Evolutionary conservation across 1,284 basidiomycete species (phyloP), one percentile per base, ranked within the genome.

Genomic region (Waitea zeae): DNA sequence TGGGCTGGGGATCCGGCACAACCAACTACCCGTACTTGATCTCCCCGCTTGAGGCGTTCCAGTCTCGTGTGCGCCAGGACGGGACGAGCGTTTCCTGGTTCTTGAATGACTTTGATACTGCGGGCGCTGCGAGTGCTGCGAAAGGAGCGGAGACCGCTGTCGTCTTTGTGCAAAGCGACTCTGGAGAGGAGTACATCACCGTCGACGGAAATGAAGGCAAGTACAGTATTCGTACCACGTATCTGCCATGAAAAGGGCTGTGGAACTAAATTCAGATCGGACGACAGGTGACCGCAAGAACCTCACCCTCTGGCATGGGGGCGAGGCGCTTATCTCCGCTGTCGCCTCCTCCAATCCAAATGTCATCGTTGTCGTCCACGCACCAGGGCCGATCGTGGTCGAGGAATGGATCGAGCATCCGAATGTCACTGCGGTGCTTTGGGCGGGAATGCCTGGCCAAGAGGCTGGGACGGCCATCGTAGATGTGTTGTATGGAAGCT

Each of bases 331-430:
- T 17, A 62, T 79, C 20, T 49, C 55, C 3, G 59, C 71, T 4
- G 71, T 77, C 12, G 73, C 74, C 0, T 58, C 60, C 3, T 55
- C 61, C 41, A 77, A 78, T 53, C 66, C 65, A 44, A 88, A 90
- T 56, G 87, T 82, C 0, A 68, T 90, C 31, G 86, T 92, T 12
- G 65, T 90, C 22, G 64, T 79, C 15, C 76, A 90, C 54, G 71
- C 72, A 5, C 79, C 82, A 35, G 82, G 82, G 0, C 74, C 79
- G 0, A 55, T 82, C 19, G 70, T 75, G 38, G 43, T 86, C 29
- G 81, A 86, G 50, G 52, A 64, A 0, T 87, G 83, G 83, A 73
- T 83, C 41, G 73, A 86, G 2, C 64, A 80, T 51, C 70, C 71
- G 33, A 81, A 81, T 44, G 64, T 87, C 39, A 83, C 78, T 6